phyloP scores from a whole-genome alignment of 148 eudicot genomes.

The Arctostaphylos glauca region DNA sequence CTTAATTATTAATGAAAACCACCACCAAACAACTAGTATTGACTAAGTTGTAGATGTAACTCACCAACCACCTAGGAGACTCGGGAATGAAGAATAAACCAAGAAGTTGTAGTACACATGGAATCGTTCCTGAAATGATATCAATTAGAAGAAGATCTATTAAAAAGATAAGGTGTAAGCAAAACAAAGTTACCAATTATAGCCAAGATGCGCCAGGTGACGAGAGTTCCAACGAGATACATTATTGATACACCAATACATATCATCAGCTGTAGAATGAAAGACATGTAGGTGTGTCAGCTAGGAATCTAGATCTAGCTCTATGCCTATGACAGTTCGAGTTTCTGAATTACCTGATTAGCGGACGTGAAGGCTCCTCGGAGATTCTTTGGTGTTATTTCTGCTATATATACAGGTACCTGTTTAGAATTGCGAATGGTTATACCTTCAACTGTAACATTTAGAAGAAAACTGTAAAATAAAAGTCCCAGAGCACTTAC shows the following conservation, averaged over 20 bases:
- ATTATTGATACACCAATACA: conserved; percentile 58
- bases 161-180: neutral
- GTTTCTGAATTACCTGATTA: conserved; percentile 58
- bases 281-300: conserved; percentile 5
- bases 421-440: conserved; percentile 20
- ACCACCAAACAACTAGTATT: neutral
- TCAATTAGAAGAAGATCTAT: conserved; percentile 13
- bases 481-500: conserved; percentile 29
- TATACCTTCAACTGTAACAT: neutral
- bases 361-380: conserved; percentile 69
- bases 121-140: conserved; percentile 51
- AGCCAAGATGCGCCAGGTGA: conserved; percentile 63
- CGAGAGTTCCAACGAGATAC: conserved; percentile 52
- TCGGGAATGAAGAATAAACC: conserved; percentile 72
- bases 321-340: neutral
- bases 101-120: conserved; percentile 52
- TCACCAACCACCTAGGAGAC: conserved; percentile 82
- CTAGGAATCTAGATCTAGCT: neutral
- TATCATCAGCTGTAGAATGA: conserved; percentile 58
- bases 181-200: conserved; percentile 40
- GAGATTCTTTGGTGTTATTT: conserved; percentile 82
- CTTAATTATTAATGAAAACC: neutral
- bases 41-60: conserved; percentile 21
- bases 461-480: neutral
- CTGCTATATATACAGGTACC: conserved; percentile 90